Base-by-base conservation (phyloP, 306 rosid species). In the Medicago arabica region DNA sequence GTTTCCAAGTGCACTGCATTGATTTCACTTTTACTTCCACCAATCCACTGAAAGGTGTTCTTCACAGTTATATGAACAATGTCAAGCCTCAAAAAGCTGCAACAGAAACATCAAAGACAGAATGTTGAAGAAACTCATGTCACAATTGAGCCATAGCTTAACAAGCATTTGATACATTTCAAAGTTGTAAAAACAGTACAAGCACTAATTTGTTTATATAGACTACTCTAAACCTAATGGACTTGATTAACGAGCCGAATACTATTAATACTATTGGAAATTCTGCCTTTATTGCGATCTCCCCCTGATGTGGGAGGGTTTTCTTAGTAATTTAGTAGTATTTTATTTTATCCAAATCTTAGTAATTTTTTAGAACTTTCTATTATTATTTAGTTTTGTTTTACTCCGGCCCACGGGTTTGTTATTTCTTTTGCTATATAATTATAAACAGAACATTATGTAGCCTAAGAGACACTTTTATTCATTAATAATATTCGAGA, bases 71-170 rank as follows among this genome's bases (percentile, higher is more conserved):
- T 89, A 75, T 95, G 99, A 86, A 92, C 97, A 76, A 95, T 85
- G 66, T 95, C 99, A 78, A 95, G 97, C 92, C 92, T 89, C 96
- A 95, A 86, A 84, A 86, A 92, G 82, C 99, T 95, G 97, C 74
- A 47, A 36, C 38, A 82, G 64, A 85, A 84, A 68, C 61, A 80
- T 71, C 77, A 78, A 66, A 16, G 64, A 72, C n/a, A n/a, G n/a
- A 58, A 60, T 61, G 67, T 72, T 68, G 75, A 82, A 61, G 61
- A 50, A 65, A 68, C 11, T 21, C 50, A 71, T 80, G 58, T 17
- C 61, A 71, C 64, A 59, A 50, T 34, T 18, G 43, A 74, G 57
- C 79, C 21, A 58, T 65, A 50, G 31, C 36, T 65, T 60, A 70
- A 50, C 83, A 64, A 46, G 31, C 13, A 46, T 46, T 46, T 46